phyloP scores from a whole-genome alignment of 1,139 yeast genomes.

The Blastobotrys capitulatus region DNA sequence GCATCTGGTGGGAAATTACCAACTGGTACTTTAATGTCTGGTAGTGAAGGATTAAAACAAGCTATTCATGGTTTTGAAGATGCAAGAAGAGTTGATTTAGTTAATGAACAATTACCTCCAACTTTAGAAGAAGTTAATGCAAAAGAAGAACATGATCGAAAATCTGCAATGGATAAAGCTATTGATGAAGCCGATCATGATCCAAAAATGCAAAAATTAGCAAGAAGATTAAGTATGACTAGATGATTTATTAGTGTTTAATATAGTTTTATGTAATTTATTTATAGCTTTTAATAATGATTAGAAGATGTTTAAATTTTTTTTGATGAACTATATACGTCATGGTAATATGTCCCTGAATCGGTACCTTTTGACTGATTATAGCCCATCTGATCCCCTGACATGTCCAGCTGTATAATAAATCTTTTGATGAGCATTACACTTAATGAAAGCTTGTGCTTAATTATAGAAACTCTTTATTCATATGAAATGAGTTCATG shows the following conservation, averaged over 20 bases:
- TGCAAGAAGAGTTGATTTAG: constrained; percentile 74
- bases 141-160: constrained; percentile 42
- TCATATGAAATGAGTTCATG: no score
- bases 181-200: constrained; percentile 39
- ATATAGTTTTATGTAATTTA: no score
- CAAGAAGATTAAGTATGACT: constrained; percentile 27
- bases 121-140: constrained; percentile 49
- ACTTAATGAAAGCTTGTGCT: no score
- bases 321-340: no score
- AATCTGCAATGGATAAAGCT: constrained; percentile 41
- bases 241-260: not conserved
- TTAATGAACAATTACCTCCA: constrained; percentile 92
- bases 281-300: no score
- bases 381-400: no score
- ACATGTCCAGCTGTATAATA: no score
- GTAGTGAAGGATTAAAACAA: constrained; percentile 70
- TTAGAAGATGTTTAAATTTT: no score
- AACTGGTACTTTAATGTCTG: constrained; percentile 79
- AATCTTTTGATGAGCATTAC: no score
- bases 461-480: no score
- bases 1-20: constrained; percentile 71
- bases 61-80: constrained; percentile 76
- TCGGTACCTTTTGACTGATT: no score
- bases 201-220: constrained; percentile 30
- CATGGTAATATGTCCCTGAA: no score